A percentile compares a stretch with the other conserved stretches of the same genome.
Evolutionary conservation across 2,329 filamentous ascomycete genomes (phyloP).

Genomic region (Xylaria sp.): DNA sequence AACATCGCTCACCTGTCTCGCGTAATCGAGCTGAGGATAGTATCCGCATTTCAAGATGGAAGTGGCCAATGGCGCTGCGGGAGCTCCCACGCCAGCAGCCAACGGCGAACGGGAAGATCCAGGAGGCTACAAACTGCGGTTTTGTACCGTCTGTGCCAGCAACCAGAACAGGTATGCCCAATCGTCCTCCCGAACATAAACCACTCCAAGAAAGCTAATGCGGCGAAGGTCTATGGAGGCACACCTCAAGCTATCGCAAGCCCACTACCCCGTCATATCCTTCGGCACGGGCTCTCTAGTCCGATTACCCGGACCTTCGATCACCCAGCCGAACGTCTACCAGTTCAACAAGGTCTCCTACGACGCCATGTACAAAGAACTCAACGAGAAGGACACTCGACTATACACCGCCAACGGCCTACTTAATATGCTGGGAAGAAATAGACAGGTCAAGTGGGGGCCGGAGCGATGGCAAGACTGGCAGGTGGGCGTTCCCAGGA

Average conservation of each 20-base stretch:
- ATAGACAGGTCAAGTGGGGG: constrained; percentile 89
- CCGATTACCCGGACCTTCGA: constrained; percentile 86
- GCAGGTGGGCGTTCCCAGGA: constrained; percentile 80
- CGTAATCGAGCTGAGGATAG: constrained; percentile 1
- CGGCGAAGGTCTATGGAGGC: constrained; percentile 86
- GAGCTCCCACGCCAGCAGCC: constrained; percentile 36
- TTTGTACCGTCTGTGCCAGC: constrained; percentile 98
- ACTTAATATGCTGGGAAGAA: constrained; percentile 92
- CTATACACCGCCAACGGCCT: constrained; percentile 92
- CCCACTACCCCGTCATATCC: constrained; percentile 92
- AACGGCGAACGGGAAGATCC: constrained; percentile 54
- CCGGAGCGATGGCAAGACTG: constrained; percentile 98
- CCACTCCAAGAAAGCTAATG: constrained; percentile 16
- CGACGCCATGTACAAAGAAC: constrained; percentile 89
- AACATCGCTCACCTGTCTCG: constrained; percentile 24
- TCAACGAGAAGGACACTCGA: constrained; percentile 80
- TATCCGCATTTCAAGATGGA: constrained; percentile 39
- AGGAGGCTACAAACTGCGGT: constrained; percentile 83
- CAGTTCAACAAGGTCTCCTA: constrained; percentile 98
- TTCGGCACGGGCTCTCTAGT: constrained; percentile 97
- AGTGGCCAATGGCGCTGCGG: constrained; percentile 42
- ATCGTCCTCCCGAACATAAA: constrained; percentile 4
- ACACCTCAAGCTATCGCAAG: constrained; percentile 86
- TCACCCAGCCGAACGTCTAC: constrained; percentile 95
- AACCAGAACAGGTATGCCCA: constrained; percentile 95